Evolutionary conservation across 2,329 filamentous ascomycete species (phyloP).

Genomic region (Fusarium clavum): DNA sequence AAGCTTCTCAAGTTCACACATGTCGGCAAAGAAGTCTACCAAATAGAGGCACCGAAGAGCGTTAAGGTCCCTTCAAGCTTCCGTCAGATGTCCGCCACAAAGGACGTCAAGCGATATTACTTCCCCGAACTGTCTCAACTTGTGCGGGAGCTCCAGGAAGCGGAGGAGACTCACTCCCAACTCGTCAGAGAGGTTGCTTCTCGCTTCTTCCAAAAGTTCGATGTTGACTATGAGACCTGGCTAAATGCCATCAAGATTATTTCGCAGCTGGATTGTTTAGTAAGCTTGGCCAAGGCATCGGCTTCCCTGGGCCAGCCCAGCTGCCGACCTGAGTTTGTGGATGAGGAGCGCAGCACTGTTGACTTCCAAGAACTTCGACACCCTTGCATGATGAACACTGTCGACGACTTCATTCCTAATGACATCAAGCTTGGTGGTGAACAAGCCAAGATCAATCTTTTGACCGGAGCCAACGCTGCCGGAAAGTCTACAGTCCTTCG

Average conservation of each 20-base stretch:
- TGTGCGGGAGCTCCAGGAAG: slow-evolving; percentile 90
- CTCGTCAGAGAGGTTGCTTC: slow-evolving; percentile 87
- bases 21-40: slow-evolving; percentile 96
- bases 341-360: slow-evolving; percentile 85
- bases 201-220: slow-evolving; percentile 88
- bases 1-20: slow-evolving; percentile 80
- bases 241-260: slow-evolving; percentile 89
- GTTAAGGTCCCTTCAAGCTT: slow-evolving; percentile 88
- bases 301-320: slow-evolving; percentile 84
- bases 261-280: slow-evolving; percentile 92
- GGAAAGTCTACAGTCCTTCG: slow-evolving; percentile 96
- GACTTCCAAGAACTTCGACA: slow-evolving; percentile 94
- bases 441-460: slow-evolving; percentile 83
- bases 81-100: slow-evolving; percentile 96
- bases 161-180: slow-evolving; percentile 92
- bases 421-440: slow-evolving; percentile 88
- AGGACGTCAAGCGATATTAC: slow-evolving; percentile 92
- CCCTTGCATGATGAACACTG: slow-evolving; percentile 90
- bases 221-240: slow-evolving; percentile 87
- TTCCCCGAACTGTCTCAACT: slow-evolving; percentile 84
- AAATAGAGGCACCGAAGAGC: slow-evolving; percentile 88
- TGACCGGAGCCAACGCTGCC: slow-evolving; percentile 96
- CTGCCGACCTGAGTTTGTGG: slow-evolving; percentile 88
- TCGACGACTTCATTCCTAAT: slow-evolving; percentile 96
- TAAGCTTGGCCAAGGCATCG: slow-evolving; percentile 92